A percentile compares a stretch with the other conserved stretches of the same genome.
Conservation (phyloP, 352 stramenopile species). For the Phytophthora podocarpi region DNA sequence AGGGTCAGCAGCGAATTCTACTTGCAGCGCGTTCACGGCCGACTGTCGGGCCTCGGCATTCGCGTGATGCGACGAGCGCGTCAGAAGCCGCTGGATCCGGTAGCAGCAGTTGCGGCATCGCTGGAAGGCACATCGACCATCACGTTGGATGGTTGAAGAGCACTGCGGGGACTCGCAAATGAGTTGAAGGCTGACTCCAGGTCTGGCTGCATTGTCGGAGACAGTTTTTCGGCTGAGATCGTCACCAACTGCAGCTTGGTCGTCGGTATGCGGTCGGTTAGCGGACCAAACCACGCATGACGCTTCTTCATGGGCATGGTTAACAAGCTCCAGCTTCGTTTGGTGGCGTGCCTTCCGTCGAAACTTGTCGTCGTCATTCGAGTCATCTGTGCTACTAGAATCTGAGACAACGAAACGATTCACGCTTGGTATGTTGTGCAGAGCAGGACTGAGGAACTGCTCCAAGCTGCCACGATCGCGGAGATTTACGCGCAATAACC, state of each 20-base stretch:
- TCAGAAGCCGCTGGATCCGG: slow-evolving; percentile 54
- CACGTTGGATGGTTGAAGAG: slow-evolving; percentile 34
- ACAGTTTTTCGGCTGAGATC: slow-evolving; percentile 9
- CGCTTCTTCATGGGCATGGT: slow-evolving; percentile 48
- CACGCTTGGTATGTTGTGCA: slow-evolving; percentile 8
- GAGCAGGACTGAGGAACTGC: slow-evolving; percentile 31
- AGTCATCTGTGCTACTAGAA: slow-evolving; percentile 14
- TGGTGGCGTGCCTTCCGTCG: slow-evolving; percentile 63
- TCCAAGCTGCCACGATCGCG: slow-evolving; percentile 35
- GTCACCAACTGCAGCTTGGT: slow-evolving; percentile 1
- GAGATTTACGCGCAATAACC: slow-evolving; percentile 29
- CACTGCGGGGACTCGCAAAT: slow-evolving; percentile 44
- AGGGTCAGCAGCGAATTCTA: slow-evolving; percentile 21
- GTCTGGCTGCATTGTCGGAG: background rate
- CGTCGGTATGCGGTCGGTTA: slow-evolving; percentile 30
- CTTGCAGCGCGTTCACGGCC: slow-evolving; percentile 16
- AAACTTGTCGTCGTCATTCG: slow-evolving; percentile 55
- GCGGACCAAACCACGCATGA: slow-evolving; percentile 63
- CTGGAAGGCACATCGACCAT: slow-evolving; percentile 52
- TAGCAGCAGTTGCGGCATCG: slow-evolving; percentile 75
- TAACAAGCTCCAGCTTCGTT: slow-evolving; percentile 56
- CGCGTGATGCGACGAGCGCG: slow-evolving; percentile 25
- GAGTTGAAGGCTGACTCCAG: slow-evolving; percentile 14
- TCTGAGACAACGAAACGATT: background rate
- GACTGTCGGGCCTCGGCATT: slow-evolving; percentile 33